Evolutionary conservation across 2,329 filamentous ascomycete species (phyloP).

Genomic region (Didymella keratinophila): DNA sequence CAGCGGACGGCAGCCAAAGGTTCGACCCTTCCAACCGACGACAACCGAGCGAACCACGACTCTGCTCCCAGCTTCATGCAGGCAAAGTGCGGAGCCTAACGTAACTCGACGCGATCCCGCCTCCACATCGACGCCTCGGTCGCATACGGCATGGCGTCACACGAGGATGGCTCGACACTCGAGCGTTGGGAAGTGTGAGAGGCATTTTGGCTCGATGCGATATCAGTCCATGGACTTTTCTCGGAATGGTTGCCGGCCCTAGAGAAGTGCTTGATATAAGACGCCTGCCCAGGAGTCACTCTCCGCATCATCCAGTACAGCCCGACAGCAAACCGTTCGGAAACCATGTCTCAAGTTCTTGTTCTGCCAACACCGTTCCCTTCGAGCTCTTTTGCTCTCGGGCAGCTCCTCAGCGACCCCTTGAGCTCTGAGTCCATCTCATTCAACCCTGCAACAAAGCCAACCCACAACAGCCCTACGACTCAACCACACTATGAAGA

Average conservation of each 20-base stretch:
- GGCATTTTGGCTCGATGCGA: conserved; percentile 12
- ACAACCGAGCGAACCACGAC: conserved; percentile 27
- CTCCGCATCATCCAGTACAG: conserved; percentile 5
- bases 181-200: conserved; percentile 10
- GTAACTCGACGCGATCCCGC: conserved; percentile 13
- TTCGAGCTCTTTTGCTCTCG: conserved; percentile 30
- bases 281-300: neutral
- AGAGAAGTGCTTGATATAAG: conserved; percentile 9
- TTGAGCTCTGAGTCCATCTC: conserved; percentile 26
- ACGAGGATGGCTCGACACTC: conserved; percentile 21
- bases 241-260: conserved; percentile 10
- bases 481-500: conserved; percentile 28
- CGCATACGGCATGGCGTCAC: conserved; percentile 21
- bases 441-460: conserved; percentile 25
- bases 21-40: conserved; percentile 27
- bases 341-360: conserved; percentile 33
- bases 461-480: conserved; percentile 11
- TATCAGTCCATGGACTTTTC: conserved; percentile 5
- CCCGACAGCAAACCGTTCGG: neutral
- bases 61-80: conserved; percentile 19
- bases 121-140: conserved; percentile 20
- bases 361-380: conserved; percentile 37
- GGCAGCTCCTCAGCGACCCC: conserved; percentile 42
- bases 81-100: conserved; percentile 9
- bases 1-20: conserved; percentile 21